Percentiles rank a stretch among this genome's conserved stretches.
phyloP scores from a whole-genome alignment of 441 rosid genomes.

The Erysimum cheiri region DNA sequence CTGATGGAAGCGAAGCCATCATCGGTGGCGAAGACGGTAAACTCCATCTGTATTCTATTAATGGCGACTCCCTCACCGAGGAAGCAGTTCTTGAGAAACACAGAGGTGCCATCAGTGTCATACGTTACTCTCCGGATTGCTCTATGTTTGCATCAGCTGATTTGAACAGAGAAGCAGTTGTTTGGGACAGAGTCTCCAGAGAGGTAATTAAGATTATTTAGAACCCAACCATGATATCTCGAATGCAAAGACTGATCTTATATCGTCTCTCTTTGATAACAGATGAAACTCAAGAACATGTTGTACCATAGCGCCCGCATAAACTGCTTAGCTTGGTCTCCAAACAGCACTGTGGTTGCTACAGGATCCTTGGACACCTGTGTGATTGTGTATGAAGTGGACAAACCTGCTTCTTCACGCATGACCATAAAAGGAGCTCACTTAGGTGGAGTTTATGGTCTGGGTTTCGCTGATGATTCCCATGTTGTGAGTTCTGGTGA shows the following conservation, averaged over 20 bases:
- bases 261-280: slow-evolving; percentile 29
- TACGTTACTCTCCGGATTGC: slow-evolving; percentile 85
- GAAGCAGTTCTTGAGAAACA: slow-evolving; percentile 87
- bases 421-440: slow-evolving; percentile 89
- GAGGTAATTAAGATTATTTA: slow-evolving; percentile 59
- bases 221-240: slow-evolving; percentile 8
- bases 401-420: slow-evolving; percentile 79
- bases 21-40: slow-evolving; percentile 88
- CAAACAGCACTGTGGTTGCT: slow-evolving; percentile 78
- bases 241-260: slow-evolving; percentile 11
- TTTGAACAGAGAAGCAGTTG: slow-evolving; percentile 86
- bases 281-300: slow-evolving; percentile 95
- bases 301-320: slow-evolving; percentile 93
- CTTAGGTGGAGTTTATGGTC: slow-evolving; percentile 92
- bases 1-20: slow-evolving; percentile 91
- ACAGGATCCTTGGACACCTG: slow-evolving; percentile 95
- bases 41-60: slow-evolving; percentile 70
- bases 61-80: slow-evolving; percentile 75
- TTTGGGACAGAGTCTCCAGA: slow-evolving; percentile 82
- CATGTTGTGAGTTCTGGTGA: slow-evolving; percentile 90
- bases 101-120: slow-evolving; percentile 85
- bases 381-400: slow-evolving; percentile 83
- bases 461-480: slow-evolving; percentile 72
- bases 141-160: slow-evolving; percentile 97
- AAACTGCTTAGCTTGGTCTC: slow-evolving; percentile 98